These are phyloP conservation scores for Solanum ahanhuiri DNA, from an alignment of 257 asterid species.

Conservation along the genomic window DNA sequence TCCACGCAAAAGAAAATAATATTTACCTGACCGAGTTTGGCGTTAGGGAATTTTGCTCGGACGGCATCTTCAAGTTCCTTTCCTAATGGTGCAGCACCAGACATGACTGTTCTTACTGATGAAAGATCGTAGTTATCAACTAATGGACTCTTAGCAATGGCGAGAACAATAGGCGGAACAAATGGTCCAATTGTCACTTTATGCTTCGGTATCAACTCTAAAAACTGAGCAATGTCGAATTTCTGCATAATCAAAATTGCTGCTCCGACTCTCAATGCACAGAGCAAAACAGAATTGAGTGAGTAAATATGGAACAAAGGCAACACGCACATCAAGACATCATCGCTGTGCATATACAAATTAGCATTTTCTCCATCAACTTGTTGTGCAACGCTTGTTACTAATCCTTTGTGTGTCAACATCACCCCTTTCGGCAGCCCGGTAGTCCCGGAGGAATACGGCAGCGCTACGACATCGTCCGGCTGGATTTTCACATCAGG, in stretches of 20 bases:
- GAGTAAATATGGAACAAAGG: conserved; percentile 55
- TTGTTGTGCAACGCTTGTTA: conserved; percentile 85
- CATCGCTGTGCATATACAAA: conserved; percentile 65
- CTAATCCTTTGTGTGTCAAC: conserved; percentile 83
- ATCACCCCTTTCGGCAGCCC: conserved; percentile 95
- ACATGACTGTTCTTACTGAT: conserved; percentile 69
- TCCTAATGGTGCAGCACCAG: conserved; percentile 99
- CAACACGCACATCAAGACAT: conserved; percentile 66
- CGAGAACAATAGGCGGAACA: conserved; percentile 83
- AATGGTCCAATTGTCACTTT: conserved; percentile 80
- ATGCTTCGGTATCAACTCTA: conserved; percentile 64
- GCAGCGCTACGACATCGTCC: conserved; percentile 82
- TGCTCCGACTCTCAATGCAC: conserved; percentile 88
- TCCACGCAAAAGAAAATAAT: fast-evolving
- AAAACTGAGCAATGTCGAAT: conserved; percentile 53
- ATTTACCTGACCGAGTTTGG: conserved; percentile 81
- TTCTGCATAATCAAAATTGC: conserved; percentile 73
- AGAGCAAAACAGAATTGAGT: conserved; percentile 51
- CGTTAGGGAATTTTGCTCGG: conserved; percentile 57
- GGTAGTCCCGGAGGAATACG: conserved; percentile 92
- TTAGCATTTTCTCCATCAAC: conserved; percentile 93
- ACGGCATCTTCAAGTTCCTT: conserved; percentile 92
- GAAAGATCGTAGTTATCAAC: conserved; percentile 77
- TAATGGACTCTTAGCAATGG: conserved; percentile 67
- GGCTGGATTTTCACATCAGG: conserved; percentile 50